Evolutionary conservation across 352 stramenopile species (phyloP).

Genomic region (Phytophthora nicotianae): DNA sequence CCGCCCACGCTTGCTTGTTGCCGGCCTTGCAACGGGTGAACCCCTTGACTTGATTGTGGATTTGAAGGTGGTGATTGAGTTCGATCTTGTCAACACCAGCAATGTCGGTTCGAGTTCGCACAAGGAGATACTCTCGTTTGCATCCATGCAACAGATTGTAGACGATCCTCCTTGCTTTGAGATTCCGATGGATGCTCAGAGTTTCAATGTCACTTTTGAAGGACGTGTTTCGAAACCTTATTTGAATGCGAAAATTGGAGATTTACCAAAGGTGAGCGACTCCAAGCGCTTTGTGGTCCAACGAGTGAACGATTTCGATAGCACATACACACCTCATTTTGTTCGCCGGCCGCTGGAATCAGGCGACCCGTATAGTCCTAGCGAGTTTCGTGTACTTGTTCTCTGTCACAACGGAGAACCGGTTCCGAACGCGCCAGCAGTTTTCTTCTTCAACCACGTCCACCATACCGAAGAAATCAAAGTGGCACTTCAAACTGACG

Average conservation of each 20-base stretch:
- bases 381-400: constrained; percentile 42
- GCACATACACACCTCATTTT: constrained; percentile 49
- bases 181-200: constrained; percentile 41
- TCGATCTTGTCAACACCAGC: constrained; percentile 34
- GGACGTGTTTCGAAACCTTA: constrained; percentile 19
- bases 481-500: constrained; percentile 34
- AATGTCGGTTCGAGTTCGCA: constrained; percentile 35
- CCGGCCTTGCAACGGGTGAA: constrained; percentile 23
- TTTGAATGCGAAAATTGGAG: background rate
- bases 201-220: constrained; percentile 29
- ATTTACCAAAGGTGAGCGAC: constrained; percentile 36
- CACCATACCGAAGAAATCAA: constrained; percentile 29
- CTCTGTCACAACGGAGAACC: constrained; percentile 61
- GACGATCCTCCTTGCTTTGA: constrained; percentile 31
- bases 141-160: constrained; percentile 29
- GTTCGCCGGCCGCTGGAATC: constrained; percentile 21
- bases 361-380: constrained; percentile 20
- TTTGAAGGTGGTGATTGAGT: constrained; percentile 34
- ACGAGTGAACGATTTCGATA: constrained; percentile 37
- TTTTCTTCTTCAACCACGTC: constrained; percentile 32
- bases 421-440: constrained; percentile 31
- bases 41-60: constrained; percentile 24
- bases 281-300: constrained; percentile 46
- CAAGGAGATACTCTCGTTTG: constrained; percentile 33
- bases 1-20: constrained; percentile 31